Percentiles rank a stretch among this genome's conserved stretches.
Conservation (phyloP, 2,329 filamentous ascomycete species). For the Colletotrichum sp. region DNA sequence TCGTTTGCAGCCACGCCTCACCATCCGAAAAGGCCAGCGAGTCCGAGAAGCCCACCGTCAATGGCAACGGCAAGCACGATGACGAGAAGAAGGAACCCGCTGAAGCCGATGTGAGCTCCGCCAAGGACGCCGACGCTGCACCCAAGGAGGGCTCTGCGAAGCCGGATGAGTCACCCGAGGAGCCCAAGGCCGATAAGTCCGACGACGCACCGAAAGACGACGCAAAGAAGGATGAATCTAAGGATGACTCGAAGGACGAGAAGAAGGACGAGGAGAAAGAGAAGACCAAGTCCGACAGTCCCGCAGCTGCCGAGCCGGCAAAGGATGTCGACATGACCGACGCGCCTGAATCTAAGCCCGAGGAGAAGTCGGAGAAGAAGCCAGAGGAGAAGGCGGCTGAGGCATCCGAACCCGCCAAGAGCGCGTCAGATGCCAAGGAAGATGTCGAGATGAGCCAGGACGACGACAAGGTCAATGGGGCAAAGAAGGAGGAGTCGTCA, state of each 20-base stretch:
- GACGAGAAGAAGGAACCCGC: conserved; percentile 13
- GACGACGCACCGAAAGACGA: not conserved
- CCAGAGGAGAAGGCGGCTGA: not conserved
- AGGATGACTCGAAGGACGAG: not conserved
- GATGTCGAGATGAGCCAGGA: conserved; percentile 20
- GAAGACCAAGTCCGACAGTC: not conserved
- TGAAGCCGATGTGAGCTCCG: not conserved
- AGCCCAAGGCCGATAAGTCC: not conserved
- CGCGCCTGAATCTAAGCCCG: conserved; percentile 15
- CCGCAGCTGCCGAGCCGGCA: not conserved
- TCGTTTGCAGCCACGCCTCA: conserved; percentile 29
- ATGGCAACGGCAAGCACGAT: conserved; percentile 28
- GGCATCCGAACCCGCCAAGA: conserved; percentile 15
- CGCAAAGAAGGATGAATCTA: not conserved
- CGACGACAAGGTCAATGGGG: conserved; percentile 1
- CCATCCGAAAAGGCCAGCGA: conserved; percentile 24
- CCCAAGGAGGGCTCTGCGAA: not conserved
- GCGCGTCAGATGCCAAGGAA: not conserved
- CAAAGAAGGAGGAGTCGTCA: conserved; percentile 3
- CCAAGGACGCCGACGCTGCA: not conserved
- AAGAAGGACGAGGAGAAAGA: conserved; percentile 10
- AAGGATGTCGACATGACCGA: conserved; percentile 32
- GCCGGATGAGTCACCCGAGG: not conserved
- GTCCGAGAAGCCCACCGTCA: conserved; percentile 26
- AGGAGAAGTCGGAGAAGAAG: not conserved